phyloP scores from a whole-genome alignment of 208 protist genomes.

The Crithidia thermophila region DNA sequence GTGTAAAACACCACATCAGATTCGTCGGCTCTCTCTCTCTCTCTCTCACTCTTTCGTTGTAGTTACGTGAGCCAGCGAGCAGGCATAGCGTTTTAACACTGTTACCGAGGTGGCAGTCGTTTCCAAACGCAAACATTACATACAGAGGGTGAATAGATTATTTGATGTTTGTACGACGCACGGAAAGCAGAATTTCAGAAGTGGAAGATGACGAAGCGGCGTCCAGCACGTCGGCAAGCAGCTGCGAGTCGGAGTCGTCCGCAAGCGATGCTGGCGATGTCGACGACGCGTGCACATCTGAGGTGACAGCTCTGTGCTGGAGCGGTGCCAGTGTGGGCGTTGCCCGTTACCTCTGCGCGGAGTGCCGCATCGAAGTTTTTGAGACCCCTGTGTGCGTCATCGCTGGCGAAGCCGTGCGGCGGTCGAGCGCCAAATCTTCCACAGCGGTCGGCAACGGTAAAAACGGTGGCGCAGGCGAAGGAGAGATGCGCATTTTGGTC shows the following conservation, averaged over 20 bases:
- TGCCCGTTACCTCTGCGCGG: constrained; percentile 34
- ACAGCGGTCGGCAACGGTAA: background rate
- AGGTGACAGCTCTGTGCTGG: constrained; percentile 31
- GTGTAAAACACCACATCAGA: too few species aligned
- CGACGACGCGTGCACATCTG: background rate
- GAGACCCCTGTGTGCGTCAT: constrained; percentile 42
- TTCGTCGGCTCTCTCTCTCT: too few species aligned
- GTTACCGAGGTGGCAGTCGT: too few species aligned
- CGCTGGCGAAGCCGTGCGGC: constrained; percentile 24
- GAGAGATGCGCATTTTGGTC: constrained; percentile 28
- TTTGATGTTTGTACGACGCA: too few species aligned
- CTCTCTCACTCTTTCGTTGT: background rate
- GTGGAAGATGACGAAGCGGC: too few species aligned
- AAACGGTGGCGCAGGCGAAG: background rate
- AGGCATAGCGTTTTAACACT: too few species aligned
- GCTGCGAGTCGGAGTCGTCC: background rate
- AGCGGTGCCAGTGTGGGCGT: constrained; percentile 36
- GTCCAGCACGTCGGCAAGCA: background rate
- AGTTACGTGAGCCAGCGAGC: too few species aligned
- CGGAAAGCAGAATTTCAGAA: too few species aligned
- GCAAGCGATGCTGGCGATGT: background rate
- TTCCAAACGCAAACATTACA: too few species aligned
- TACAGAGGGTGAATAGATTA: too few species aligned
- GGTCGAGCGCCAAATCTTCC: background rate
- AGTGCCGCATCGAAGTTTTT: constrained; percentile 62